These are phyloP conservation scores for Neurospora tetrasperma DNA, from an alignment of 495 filamentous ascomycete species.

Conservation along the genomic window DNA sequence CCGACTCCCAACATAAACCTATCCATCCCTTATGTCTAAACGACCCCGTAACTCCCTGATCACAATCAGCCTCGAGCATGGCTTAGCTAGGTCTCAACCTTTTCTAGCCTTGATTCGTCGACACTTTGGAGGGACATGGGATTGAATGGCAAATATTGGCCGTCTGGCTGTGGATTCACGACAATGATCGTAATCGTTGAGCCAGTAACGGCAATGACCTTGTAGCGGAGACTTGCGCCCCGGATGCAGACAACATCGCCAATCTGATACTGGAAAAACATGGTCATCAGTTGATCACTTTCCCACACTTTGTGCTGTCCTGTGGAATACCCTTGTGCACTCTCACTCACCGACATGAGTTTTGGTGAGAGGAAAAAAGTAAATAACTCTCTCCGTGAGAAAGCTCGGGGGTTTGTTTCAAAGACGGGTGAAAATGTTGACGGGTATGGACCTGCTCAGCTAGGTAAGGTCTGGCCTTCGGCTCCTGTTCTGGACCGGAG, in stretches of 20 bases:
- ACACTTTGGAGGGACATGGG: slow-evolving; percentile 12
- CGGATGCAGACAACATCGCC: slow-evolving; percentile 16
- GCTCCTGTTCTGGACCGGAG: neutral
- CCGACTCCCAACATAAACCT: neutral
- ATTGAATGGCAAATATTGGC: slow-evolving; percentile 10
- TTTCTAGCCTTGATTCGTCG: slow-evolving; percentile 18
- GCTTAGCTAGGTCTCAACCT: neutral
- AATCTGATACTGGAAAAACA: neutral
- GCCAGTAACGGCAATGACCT: slow-evolving; percentile 15
- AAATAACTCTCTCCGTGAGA: neutral
- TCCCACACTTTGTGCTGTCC: neutral
- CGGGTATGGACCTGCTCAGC: neutral
- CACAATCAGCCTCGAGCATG: neutral
- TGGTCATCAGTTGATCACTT: neutral
- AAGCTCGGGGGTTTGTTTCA: neutral
- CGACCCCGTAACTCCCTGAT: neutral
- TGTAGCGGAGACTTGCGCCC: slow-evolving; percentile 14
- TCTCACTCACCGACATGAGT: neutral
- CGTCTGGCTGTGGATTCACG: slow-evolving; percentile 18
- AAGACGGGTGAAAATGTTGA: neutral
- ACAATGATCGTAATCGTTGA: slow-evolving; percentile 18
- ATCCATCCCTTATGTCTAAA: neutral
- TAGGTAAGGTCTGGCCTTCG: neutral
- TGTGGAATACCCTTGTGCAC: neutral
- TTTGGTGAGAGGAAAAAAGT: neutral